Base-by-base conservation (phyloP, 176 grass and related monocot species). In the Ensete glaucum region DNA sequence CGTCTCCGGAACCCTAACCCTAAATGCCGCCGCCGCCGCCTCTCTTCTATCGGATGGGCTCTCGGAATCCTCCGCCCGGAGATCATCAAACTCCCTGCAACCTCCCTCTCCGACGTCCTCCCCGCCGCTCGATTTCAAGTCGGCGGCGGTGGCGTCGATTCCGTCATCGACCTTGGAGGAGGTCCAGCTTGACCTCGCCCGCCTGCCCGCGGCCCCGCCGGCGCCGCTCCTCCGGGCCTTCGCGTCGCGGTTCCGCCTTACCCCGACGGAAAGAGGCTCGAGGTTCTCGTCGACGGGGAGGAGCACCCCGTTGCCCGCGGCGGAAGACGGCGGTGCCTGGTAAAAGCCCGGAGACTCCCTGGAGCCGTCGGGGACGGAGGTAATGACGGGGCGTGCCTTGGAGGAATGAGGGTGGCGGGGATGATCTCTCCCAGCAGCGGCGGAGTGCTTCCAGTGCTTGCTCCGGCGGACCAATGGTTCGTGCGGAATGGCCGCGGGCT, bases 401-500 rank as follows among this genome's bases (percentile, higher is more conserved):
- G 53, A 49, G 65, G 53, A 13, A 27, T 15, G 76, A 73, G 77
- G 78, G 1, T 75, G 85, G 49, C 67, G 78, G 54, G 78, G 73
- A 34, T 22, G 13, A 25, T 43, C 26, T 19, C 17, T 15, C 68
- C 9, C 8, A 48, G 68, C 13, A 9, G 73, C 14, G 26, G 6
- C 14, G 16, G 34, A 59, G 8, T 48, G 25, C 54, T 60, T 75
- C 54, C 22, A 77, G 0, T 55, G 16, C 73, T 85, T 87, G 53
- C 34, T 75, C 80, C 82, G 82, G 69, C 80, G 82, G 21, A 82
- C 75, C 52, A 70, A 65, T 10, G 83, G 67, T 27, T 80, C 81
- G 22, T 71, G 72, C 1, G 87, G 69, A n/a, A 83, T 49, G 79
- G 84, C 70, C 52, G 71, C 84, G 12, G 84, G 76, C 43, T 66